Percentiles rank a stretch among this genome's conserved stretches.
Conservation (phyloP, 495 filamentous ascomycete genomes). For the Podospora sp. region DNA sequence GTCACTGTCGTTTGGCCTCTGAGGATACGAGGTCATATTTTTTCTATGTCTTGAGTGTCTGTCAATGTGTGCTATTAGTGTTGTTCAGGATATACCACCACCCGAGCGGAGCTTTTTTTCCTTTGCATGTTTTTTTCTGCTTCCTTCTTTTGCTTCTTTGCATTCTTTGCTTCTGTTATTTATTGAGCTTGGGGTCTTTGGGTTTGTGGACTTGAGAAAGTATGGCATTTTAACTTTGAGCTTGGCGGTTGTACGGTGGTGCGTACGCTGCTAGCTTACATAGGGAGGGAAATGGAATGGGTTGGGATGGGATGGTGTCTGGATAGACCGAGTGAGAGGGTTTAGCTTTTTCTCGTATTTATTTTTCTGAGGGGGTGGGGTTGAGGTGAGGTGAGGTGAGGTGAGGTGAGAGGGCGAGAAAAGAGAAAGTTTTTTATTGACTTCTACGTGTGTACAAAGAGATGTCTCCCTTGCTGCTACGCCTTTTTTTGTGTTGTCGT, state of each 20-base stretch:
- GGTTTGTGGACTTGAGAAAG: background rate
- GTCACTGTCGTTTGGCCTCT: background rate
- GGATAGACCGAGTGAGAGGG: background rate
- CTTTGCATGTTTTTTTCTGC: conserved; percentile 1
- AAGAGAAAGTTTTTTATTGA: no score
- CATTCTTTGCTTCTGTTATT: background rate
- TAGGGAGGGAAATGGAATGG: background rate
- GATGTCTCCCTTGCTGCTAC: background rate
- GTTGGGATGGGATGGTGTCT: background rate
- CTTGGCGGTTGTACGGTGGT: background rate
- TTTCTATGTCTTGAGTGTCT: conserved; percentile 13
- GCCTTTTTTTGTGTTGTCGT: background rate
- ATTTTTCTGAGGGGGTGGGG: no score
- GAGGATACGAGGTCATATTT: background rate
- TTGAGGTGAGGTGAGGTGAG: background rate
- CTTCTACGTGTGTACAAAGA: background rate
- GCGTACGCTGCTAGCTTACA: background rate
- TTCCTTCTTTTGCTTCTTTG: background rate
- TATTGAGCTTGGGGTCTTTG: background rate
- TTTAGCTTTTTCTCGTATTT: no score
- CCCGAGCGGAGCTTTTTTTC: background rate
- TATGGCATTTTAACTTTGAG: background rate
- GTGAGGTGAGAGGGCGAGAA: no score
- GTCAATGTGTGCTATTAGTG: background rate
- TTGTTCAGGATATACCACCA: conserved; percentile 19